Base-by-base conservation (phyloP, 163 green algal species). In the Trebouxiophyceae sp. region DNA sequence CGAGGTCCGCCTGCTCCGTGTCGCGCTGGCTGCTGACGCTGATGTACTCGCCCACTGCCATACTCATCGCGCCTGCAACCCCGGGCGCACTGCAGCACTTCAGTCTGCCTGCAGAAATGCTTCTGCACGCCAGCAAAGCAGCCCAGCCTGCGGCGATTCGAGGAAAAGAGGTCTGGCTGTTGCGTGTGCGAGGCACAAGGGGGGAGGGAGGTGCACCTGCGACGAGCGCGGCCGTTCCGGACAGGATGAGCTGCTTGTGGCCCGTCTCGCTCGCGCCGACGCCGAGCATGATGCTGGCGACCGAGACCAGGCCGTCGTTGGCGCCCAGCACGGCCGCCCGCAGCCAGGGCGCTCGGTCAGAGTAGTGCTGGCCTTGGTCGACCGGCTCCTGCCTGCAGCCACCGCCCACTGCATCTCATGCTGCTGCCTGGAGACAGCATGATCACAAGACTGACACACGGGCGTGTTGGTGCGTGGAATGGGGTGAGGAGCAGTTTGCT, bases 301-400 rank as follows among this genome's bases (percentile, higher is more conserved):
- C 82, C 7, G 76, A 87, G 4, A 96, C 87, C 2, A 95, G 72
- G 22, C 89, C 89, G 55, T 95, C 84, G 34, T 87, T 92, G 32
- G 86, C 84, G 3, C 85, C 88, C 29, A 95, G 68, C 0, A 95
- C 80, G 20, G 85, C 80, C 2, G 85, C 88, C 7, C 89, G 62
- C 39, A 94, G 78, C 89, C 88, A 65, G 0, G 77, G 77, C 0
- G 82, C 72, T 2, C 84, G 62, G 29, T 85, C 30, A 5, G 30
- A 61, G 45, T 73, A 77, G 33, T 73, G 65, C 39, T 50, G n/a
- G n/a, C n/a, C n/a, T n/a, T n/a, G n/a, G n/a, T n/a, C n/a, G n/a
- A n/a, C n/a, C n/a, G n/a, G n/a, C n/a, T n/a, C n/a, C n/a, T n/a
- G n/a, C n/a, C n/a, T n/a, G n/a, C n/a, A n/a, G n/a, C n/a, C n/a